phyloP scores from a whole-genome alignment of 163 green algal species.

The Chlamydomonas reinhardtii region DNA sequence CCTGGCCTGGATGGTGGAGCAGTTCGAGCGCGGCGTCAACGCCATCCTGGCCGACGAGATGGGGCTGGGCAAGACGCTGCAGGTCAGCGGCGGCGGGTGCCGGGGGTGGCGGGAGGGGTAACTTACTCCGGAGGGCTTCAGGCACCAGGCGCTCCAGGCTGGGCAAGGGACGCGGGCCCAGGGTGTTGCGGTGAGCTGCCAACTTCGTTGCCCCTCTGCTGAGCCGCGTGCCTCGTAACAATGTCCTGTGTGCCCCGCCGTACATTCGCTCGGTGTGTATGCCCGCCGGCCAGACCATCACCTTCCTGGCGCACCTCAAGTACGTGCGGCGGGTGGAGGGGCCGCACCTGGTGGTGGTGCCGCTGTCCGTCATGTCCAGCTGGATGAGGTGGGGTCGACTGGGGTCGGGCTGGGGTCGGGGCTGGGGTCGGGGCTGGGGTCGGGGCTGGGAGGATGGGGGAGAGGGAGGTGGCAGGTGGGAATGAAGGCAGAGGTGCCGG shows the following conservation, averaged over 20 bases:
- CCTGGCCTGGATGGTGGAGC: slow-evolving; percentile 64
- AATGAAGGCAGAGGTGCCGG: no score
- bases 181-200: no score
- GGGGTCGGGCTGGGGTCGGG: no score
- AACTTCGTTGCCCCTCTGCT: no score
- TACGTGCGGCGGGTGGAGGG: slow-evolving; percentile 60
- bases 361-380: slow-evolving; percentile 72
- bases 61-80: slow-evolving; percentile 70
- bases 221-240: no score
- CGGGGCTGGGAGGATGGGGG: neutral
- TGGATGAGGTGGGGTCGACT: slow-evolving; percentile 66
- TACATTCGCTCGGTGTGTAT: no score
- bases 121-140: no score
- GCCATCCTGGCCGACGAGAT: slow-evolving; percentile 83
- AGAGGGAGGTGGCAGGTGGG: neutral
- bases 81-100: slow-evolving; percentile 51
- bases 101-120: no score
- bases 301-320: slow-evolving; percentile 77
- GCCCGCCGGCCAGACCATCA: slow-evolving; percentile 66
- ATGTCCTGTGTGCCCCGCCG: no score
- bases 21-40: slow-evolving; percentile 72
- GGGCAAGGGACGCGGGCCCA: no score
- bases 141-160: no score
- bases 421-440: no score
- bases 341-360: slow-evolving; percentile 74